Evolutionary conservation across 108 stramenopile species (phyloP), one percentile per base, ranked within the genome.

Genomic region (Fragilaria radians): DNA sequence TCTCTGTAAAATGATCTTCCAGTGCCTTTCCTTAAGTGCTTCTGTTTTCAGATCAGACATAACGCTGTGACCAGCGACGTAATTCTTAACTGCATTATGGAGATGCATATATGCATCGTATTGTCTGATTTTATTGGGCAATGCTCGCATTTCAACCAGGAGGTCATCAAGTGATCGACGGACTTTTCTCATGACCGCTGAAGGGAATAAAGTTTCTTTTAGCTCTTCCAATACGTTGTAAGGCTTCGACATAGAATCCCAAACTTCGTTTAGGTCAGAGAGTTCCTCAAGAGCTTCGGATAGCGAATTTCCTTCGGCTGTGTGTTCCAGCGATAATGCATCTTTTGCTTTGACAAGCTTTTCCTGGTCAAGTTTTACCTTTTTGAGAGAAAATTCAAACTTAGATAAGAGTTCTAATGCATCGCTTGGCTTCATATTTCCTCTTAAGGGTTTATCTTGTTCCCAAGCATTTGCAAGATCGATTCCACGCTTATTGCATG

Each of bases 11-110:
- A 99, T 80, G 0, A 54, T 77, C 67, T 94, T 93, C 97, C 97
- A 98, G 67, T 98, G 98, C 0, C 97, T 73, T 3, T 96, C 95
- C 76, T 97, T 98, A 51, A 99, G 79, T 0, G 98, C 93, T 47
- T 96, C 97, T 7, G 89, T 95, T 48, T 94, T 91, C 45, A 99
- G 77, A 46, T 98, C 97, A 21, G 83, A 68, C 5, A 99, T 55
- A 21, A 91, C 51, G 28, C 82, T 60, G 32, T 94, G 83, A 1
- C 88, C 80, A 54, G 49, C 54, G 5, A 89, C 56, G 64, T 81
- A 93, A 1, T 60, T 68, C 42, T 89, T 80, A 48, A 96, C 81
- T 33, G 61, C 76, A 31, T 95, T 90, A 62, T 93, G 80, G 24
- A 94, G 62, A 31, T 86, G 57, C 19, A 66, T 94, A 68, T 79